Base-by-base conservation (phyloP, 257 asterid genomes). In the Knoxia roxburghii region DNA sequence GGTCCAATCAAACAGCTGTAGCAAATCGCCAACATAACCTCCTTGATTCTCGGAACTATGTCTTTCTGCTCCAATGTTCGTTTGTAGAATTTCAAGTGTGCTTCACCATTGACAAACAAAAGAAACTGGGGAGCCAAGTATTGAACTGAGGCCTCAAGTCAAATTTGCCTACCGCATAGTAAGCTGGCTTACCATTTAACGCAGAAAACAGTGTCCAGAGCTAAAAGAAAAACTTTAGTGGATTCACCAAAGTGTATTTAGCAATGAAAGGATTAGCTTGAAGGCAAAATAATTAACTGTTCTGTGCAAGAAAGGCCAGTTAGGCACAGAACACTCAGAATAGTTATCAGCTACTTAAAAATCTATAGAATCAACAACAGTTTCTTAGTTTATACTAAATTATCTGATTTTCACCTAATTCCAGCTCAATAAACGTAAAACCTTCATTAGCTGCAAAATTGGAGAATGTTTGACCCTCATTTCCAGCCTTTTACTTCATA, bases 1-100 rank as follows among this genome's bases (percentile, higher is more conserved):
- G 67, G 86, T 89, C 98, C 98, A 92, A 77, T 89, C 96, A 64
- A 92, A 92, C 73, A 89, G 81, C 81, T 89, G 97, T 30, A 89
- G 85, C 81, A 92, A 81, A 26, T 96, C 95, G 60, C 96, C 95
- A 57, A 86, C 95, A 75, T 85, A 84, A 59, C 93, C 84, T 69
- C 73, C 78, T 61, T 87, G 95, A 46, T 82, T 81, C 75, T 74
- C 88, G 26, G 89, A 79, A 70, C 79, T 78, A 62, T 83, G 87
- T 75, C 77, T 87, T 71, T 92, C 98, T 17, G 76, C 80, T 45
- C 95, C 94, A 94, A 87, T 87, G 49, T 76, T 73, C 53, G 58
- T 29, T 69, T 46, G 13, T 46, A 32, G 50, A 70, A n/a, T n/a
- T n/a, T 71, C 10, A 50, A 61, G 62, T 63, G 20, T 27, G 55